Conservation (phyloP, 106 monocot genomes). For the Dioscorea zingiberensis region DNA sequence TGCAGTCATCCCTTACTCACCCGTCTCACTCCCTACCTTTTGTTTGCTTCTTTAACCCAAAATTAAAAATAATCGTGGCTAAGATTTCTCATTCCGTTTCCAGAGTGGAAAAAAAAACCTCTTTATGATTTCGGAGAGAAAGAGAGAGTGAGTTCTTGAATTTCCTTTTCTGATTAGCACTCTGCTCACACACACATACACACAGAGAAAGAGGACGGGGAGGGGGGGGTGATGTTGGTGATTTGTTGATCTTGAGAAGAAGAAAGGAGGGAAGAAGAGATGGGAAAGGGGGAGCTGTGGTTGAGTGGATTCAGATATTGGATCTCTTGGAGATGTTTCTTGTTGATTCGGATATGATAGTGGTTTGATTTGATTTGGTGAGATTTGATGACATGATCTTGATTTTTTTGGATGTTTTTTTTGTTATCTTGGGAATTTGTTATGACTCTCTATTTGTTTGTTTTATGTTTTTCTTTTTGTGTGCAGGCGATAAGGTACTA, state of each 20-base stretch:
- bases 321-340: conserved; percentile 1
- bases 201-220: too few relatives aligned
- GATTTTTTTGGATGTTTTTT: neutral
- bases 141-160: neutral
- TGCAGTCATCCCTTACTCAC: too few relatives aligned
- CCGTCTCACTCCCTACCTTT: too few relatives aligned
- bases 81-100: conserved; percentile 41
- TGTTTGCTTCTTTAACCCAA: neutral
- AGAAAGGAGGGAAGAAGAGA: neutral
- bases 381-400: conserved; percentile 6
- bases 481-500: conserved; percentile 33
- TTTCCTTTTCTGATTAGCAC: too few relatives aligned
- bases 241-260: neutral
- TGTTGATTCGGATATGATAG: neutral
- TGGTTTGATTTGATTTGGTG: conserved; percentile 3
- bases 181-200: too few relatives aligned
- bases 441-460: too few relatives aligned
- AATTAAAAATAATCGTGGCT: too few relatives aligned
- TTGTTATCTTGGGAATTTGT: neutral
- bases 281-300: neutral
- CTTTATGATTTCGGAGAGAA: neutral
- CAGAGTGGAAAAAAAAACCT: neutral
- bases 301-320: neutral
- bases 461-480: neutral
- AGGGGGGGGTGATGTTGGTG: neutral